These are phyloP conservation scores for Auricularia cornea DNA, from an alignment of 768 basidiomycete genomes.

Conservation along the genomic window DNA sequence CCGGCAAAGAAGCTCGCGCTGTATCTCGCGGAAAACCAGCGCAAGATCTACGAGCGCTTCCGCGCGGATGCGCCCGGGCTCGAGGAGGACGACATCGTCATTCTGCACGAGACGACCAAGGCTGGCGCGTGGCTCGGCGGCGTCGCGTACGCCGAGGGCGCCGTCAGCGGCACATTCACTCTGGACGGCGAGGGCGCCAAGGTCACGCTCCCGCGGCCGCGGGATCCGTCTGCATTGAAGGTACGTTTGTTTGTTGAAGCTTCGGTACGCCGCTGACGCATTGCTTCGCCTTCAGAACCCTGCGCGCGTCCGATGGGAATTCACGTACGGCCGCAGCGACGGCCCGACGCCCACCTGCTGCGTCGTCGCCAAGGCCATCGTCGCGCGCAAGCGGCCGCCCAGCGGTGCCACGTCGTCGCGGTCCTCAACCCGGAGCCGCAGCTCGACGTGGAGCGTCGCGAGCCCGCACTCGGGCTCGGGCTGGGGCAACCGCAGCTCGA, in stretches of 20 bases:
- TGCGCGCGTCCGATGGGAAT: not conserved
- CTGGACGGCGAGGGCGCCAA: not conserved
- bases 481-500: not conserved
- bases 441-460: not conserved
- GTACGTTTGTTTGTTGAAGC: not conserved
- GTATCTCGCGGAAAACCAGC: not conserved
- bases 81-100: not conserved
- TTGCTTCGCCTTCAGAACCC: not conserved
- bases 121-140: conserved; percentile 1
- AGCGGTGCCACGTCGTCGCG: not conserved
- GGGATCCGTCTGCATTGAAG: not conserved
- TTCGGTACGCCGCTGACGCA: not conserved
- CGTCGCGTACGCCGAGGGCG: not conserved
- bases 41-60: not conserved
- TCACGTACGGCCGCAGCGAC: not conserved
- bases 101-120: not conserved
- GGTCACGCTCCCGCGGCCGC: not conserved
- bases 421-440: not conserved
- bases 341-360: not conserved
- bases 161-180: not conserved
- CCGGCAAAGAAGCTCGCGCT: not conserved
- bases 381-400: not conserved
- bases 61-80: not conserved
- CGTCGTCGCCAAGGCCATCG: not conserved
- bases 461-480: not conserved